Conservation (phyloP, 2,329 filamentous ascomycete genomes). For the Beauveria brongniartii region DNA sequence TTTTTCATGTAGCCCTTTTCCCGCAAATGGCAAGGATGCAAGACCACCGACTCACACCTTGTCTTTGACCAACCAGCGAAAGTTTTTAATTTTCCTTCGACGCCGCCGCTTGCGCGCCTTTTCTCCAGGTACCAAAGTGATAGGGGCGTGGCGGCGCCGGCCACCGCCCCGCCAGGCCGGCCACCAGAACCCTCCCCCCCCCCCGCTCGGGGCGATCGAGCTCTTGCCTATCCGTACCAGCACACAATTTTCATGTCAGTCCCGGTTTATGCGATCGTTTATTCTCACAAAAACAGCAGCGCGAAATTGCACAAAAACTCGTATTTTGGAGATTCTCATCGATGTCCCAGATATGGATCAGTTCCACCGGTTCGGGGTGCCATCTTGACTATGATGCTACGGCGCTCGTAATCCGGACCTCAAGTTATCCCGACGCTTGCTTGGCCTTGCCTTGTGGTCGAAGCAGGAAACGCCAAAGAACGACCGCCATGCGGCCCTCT, state of each 20-base stretch:
- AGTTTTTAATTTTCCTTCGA: background rate
- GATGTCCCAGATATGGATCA: background rate
- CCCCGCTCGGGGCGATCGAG: background rate
- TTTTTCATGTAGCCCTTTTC: too few relatives aligned
- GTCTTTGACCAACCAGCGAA: background rate
- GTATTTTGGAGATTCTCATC: background rate
- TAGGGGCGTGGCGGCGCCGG: background rate
- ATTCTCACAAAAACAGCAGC: background rate
- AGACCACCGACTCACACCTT: background rate
- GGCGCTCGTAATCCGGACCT: background rate
- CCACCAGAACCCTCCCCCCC: background rate
- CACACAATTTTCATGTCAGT: background rate
- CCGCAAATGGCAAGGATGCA: background rate
- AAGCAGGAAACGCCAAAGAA: background rate
- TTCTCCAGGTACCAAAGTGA: background rate
- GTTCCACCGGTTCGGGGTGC: too few relatives aligned
- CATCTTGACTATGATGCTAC: background rate
- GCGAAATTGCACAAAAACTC: background rate
- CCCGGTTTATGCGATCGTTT: background rate
- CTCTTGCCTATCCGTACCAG: background rate
- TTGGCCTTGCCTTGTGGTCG: background rate
- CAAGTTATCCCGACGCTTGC: background rate
- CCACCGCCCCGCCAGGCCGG: background rate
- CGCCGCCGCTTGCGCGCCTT: constrained; percentile 5
- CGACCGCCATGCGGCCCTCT: background rate